Conservation (phyloP, 495 filamentous ascomycete genomes). For the Parmelia sp. region DNA sequence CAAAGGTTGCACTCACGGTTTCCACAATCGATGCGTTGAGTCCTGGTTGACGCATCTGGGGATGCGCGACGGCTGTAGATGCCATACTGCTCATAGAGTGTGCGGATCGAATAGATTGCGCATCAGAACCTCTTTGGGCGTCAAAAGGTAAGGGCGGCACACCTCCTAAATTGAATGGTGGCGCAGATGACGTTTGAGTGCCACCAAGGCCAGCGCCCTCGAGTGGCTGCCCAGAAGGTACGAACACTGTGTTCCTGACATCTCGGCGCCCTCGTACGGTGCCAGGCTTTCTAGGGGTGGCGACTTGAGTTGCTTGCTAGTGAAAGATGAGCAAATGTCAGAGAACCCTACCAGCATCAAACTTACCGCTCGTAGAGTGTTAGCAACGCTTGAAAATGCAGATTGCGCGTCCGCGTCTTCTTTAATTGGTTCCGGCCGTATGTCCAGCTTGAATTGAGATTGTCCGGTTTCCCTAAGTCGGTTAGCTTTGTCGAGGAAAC, state of each 20-base stretch:
- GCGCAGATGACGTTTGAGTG: conserved; percentile 33
- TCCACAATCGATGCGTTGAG: conserved; percentile 90
- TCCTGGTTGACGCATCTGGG: conserved; percentile 73
- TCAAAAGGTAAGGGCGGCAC: conserved; percentile 33
- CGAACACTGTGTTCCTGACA: conserved; percentile 81
- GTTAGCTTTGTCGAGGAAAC: conserved; percentile 20
- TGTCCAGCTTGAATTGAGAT: conserved; percentile 79
- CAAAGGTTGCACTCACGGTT: conserved; percentile 78
- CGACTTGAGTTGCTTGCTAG: conserved; percentile 52
- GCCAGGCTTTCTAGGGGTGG: conserved; percentile 56
- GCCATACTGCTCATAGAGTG: conserved; percentile 64
- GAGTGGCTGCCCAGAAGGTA: conserved; percentile 46
- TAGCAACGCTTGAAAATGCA: conserved; percentile 87
- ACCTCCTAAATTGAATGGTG: conserved; percentile 40
- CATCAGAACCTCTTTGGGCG: conserved; percentile 67
- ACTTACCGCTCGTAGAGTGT: conserved; percentile 65
- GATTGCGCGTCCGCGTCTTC: conserved; percentile 86
- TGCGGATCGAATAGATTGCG: conserved; percentile 83
- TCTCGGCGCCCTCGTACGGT: conserved; percentile 85
- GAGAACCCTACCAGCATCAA: background rate
- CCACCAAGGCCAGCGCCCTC: conserved; percentile 31
- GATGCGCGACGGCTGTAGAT: conserved; percentile 59
- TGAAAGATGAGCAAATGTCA: conserved; percentile 25
- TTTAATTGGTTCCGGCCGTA: conserved; percentile 84
- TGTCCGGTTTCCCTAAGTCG: conserved; percentile 49